A percentile compares a stretch with the other conserved stretches of the same genome.
Evolutionary conservation across 257 asterid genomes (phyloP).

Genomic region (Nicotiana knightiana): DNA sequence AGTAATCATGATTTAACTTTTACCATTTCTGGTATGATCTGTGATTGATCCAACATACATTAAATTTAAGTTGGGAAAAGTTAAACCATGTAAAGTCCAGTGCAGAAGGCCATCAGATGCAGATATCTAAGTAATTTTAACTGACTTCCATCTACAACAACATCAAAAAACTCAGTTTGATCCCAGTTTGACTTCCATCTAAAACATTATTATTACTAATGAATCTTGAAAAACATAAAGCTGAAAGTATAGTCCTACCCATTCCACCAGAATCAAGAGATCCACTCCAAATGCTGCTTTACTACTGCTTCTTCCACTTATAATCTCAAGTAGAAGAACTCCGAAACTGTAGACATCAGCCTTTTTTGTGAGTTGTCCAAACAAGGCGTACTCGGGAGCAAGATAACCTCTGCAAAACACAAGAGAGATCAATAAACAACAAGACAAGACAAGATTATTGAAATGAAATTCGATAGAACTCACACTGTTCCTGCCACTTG

Average conservation of each 20-base stretch:
- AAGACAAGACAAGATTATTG: not conserved
- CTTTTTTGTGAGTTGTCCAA: conserved; percentile 72
- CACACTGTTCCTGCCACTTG: conserved; percentile 86
- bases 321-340: conserved; percentile 61
- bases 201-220: not conserved
- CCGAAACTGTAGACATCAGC: conserved; percentile 79
- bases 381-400: conserved; percentile 71
- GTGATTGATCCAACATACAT: not conserved
- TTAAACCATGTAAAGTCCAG: not conserved
- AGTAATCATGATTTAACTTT: not conserved
- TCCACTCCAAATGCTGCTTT: conserved; percentile 63
- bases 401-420: conserved; percentile 55
- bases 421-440: not conserved
- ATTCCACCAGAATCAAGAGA: conserved; percentile 54
- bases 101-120: not conserved
- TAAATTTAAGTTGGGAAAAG: not conserved
- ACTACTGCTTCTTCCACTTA: conserved; percentile 70
- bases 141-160: not conserved
- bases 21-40: not conserved
- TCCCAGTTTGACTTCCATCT: too few species aligned
- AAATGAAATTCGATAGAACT: conserved; percentile 18
- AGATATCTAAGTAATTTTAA: not conserved
- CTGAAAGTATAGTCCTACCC: conserved; percentile 39
- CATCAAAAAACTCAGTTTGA: too few species aligned
- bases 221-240: not conserved